phyloP scores from a whole-genome alignment of 306 rosid species.

The Vachellia pachyceras region DNA sequence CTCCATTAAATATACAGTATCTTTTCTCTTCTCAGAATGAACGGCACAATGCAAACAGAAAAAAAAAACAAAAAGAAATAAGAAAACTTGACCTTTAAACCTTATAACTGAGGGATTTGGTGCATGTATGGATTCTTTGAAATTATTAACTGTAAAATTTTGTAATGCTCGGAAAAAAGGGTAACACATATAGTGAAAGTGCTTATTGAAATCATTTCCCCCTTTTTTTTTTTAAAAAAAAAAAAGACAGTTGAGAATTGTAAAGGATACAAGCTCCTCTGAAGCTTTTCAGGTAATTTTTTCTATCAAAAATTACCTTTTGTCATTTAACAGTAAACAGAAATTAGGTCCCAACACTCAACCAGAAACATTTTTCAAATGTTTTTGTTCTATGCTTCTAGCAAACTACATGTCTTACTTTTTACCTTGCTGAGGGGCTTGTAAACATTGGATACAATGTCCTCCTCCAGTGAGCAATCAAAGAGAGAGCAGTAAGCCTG shows the following conservation, averaged over 20 bases:
- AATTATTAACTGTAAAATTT: not conserved
- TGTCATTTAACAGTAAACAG: not conserved
- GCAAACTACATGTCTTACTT: not conserved
- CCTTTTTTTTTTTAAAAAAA: not conserved
- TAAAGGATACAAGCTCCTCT: not conserved
- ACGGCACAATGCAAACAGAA: not conserved
- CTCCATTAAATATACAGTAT: not conserved
- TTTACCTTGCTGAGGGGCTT: conserved; percentile 61
- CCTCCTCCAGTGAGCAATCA: conserved; percentile 72
- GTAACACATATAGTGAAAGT: not conserved
- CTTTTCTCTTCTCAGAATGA: not conserved
- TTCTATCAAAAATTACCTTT: not conserved
- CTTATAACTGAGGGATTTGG: not conserved
- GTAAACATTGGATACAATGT: conserved; percentile 51
- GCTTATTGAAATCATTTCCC: not conserved
- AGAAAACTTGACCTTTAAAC: not conserved
- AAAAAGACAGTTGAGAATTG: not conserved
- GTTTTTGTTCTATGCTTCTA: not conserved
- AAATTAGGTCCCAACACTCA: not conserved
- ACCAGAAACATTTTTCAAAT: not conserved
- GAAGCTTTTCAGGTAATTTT: not conserved
- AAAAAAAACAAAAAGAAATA: too few relatives aligned
- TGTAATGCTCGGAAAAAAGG: not conserved
- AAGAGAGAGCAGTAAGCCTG: conserved; percentile 56
- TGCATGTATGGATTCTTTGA: not conserved